Conservation (phyloP, 2,329 filamentous ascomycete genomes). For the Pseudopithomyces maydicus region DNA sequence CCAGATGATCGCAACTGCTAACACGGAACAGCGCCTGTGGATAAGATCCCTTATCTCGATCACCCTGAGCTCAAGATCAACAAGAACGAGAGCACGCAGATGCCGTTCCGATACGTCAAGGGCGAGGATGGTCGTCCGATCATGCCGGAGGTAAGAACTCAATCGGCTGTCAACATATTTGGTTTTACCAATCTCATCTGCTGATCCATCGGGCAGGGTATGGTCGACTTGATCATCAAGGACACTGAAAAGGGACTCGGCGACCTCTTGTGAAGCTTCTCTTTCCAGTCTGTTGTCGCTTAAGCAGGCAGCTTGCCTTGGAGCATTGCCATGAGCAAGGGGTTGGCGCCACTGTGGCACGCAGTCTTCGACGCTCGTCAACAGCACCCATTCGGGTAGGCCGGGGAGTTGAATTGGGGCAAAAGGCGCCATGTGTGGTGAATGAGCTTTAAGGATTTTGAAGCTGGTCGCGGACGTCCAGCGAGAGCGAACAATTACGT, state of each 20-base stretch:
- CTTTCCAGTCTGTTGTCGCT: background rate
- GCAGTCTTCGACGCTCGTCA: constrained; percentile 33
- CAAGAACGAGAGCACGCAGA: constrained; percentile 90
- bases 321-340: constrained; percentile 12
- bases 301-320: background rate
- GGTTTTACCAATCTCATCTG: constrained; percentile 17
- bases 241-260: constrained; percentile 92
- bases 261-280: constrained; percentile 69
- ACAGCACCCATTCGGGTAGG: constrained; percentile 18
- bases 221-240: constrained; percentile 90
- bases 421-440: constrained; percentile 16
- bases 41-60: constrained; percentile 81
- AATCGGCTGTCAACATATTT: constrained; percentile 9
- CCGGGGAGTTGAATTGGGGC: constrained; percentile 22
- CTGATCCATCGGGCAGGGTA: constrained; percentile 66
- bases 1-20: constrained; percentile 14
- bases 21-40: constrained; percentile 67
- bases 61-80: constrained; percentile 88
- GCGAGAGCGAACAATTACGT: background rate
- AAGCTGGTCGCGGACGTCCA: background rate
- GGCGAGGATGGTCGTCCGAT: constrained; percentile 76
- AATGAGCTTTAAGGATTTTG: constrained; percentile 8
- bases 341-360: constrained; percentile 44
- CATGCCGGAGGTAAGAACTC: constrained; percentile 78
- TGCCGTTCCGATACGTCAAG: constrained; percentile 97